These are phyloP conservation scores for Sechiopsis laciniata DNA, from an alignment of 306 rosid species.

Conservation along the genomic window DNA sequence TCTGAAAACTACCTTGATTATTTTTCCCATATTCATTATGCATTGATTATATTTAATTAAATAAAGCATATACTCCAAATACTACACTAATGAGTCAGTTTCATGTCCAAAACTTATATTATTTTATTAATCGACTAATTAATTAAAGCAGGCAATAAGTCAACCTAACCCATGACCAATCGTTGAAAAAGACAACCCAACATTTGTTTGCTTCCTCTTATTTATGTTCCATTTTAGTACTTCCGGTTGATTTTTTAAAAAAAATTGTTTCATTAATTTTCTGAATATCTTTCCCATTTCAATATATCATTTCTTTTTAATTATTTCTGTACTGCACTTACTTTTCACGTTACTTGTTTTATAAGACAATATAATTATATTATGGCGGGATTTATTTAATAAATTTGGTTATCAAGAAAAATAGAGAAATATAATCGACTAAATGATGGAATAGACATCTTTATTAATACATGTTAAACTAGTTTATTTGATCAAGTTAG, in stretches of 20 bases:
- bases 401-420: no score
- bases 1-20: conserved; percentile 7
- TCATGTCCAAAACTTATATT: no score
- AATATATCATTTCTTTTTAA: conserved; percentile 6
- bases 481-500: no score
- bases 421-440: no score
- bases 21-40: background rate
- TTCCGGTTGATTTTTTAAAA: no score
- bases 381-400: no score
- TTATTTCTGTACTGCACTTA: conserved; percentile 18
- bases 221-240: conserved; percentile 10
- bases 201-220: conserved; percentile 6
- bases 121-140: background rate
- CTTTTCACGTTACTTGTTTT: conserved; percentile 9
- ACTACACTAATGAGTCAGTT: conserved; percentile 15
- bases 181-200: conserved; percentile 14
- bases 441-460: no score
- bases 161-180: conserved; percentile 12
- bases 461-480: no score
- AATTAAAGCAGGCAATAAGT: conserved; percentile 7
- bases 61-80: conserved; percentile 6
- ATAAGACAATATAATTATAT: background rate
- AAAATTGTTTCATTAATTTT: background rate
- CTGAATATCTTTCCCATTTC: background rate
- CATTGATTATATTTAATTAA: background rate